Evolutionary conservation across 2,329 filamentous ascomycete genomes (phyloP).

Genomic region (Xylaria sp.): DNA sequence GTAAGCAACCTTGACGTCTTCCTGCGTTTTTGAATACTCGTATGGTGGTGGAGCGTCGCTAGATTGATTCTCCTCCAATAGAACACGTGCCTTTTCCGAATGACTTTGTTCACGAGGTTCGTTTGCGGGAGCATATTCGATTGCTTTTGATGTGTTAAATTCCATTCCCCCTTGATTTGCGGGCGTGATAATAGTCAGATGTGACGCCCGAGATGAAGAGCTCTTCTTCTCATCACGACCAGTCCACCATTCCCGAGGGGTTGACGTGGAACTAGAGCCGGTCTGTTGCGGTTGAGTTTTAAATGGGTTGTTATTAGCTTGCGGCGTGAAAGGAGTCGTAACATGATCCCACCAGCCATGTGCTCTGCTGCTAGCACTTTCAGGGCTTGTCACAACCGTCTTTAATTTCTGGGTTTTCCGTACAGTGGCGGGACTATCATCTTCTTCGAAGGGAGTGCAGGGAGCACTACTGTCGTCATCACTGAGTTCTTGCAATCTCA

Average conservation of each 20-base stretch:
- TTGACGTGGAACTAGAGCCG: slow-evolving; percentile 35
- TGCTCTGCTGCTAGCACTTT: slow-evolving; percentile 68
- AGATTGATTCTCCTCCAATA: slow-evolving; percentile 54
- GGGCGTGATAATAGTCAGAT: slow-evolving; percentile 38
- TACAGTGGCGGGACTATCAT: slow-evolving; percentile 60
- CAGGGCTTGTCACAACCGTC: slow-evolving; percentile 53
- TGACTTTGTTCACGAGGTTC: slow-evolving; percentile 44
- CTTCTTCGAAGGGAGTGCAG: slow-evolving; percentile 77
- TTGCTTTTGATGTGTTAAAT: slow-evolving; percentile 26
- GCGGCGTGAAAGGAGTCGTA: slow-evolving; percentile 72
- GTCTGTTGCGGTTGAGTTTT: slow-evolving; percentile 51
- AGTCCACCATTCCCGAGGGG: slow-evolving; percentile 48
- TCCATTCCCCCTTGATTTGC: slow-evolving; percentile 39
- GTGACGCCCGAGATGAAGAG: slow-evolving; percentile 30
- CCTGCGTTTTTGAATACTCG: slow-evolving; percentile 58
- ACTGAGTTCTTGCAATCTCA: slow-evolving; percentile 56
- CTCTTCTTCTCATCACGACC: slow-evolving; percentile 45
- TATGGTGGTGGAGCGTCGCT: slow-evolving; percentile 66
- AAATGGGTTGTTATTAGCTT: slow-evolving; percentile 58
- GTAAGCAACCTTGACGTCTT: slow-evolving; percentile 64
- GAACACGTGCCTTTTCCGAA: slow-evolving; percentile 55
- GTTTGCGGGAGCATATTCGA: slow-evolving; percentile 47
- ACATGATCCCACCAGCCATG: slow-evolving; percentile 84
- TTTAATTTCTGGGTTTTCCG: slow-evolving; percentile 56
- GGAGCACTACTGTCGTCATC: slow-evolving; percentile 63